Base-by-base conservation (phyloP, 495 filamentous ascomycete genomes). In the Pyrenula aspistea region DNA sequence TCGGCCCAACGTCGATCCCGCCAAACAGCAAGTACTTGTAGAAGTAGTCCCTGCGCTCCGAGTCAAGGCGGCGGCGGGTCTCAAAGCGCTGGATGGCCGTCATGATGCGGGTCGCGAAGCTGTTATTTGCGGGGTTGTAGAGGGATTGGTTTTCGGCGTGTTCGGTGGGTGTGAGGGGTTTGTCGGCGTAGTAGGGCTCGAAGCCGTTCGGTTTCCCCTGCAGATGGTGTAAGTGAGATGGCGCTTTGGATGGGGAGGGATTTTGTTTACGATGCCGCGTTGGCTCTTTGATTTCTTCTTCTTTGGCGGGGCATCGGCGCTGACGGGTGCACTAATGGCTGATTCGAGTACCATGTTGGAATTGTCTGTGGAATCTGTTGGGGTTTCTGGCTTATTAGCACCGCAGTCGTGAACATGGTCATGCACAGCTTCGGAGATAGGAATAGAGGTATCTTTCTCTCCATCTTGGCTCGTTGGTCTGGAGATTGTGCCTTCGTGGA, bases 21-120 rank as follows among this genome's bases (percentile, higher is more conserved):
- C 93, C 93, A 25, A 89, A 87, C 22, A 77, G 68, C 22, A 97
- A 76, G 61, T 91, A 96, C 56, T 85, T 85, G 56, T 79, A 74
- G 72, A 99, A 94, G 22, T 93, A 64, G 24, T 75, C 71, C 22
- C 77, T 69, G 54, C 82, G 79, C 2, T 76, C 67, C 11, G 70
- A 65, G 55, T 89, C 80, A 55, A 95, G 76, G 56, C 86, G 89
- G 22, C 91, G 87, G 47, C 81, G 84, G 49, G 77, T 73, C 57
- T 83, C 76, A 73, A 83, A 99, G 10, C 89, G 86, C 57, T 89
- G 84, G 25, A 97, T 84, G 47, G 88, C 93, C 57, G 82, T 83
- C 65, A 97, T 85, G 19, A 97, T 87, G 49, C 93, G 90, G 50
- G 83, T 87, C 31, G 12, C 25, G 24, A 47, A 25, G 1, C 51